These are phyloP conservation scores for Alliaria petiolata DNA, from an alignment of 345 rosid genomes.

Conservation along the genomic window DNA sequence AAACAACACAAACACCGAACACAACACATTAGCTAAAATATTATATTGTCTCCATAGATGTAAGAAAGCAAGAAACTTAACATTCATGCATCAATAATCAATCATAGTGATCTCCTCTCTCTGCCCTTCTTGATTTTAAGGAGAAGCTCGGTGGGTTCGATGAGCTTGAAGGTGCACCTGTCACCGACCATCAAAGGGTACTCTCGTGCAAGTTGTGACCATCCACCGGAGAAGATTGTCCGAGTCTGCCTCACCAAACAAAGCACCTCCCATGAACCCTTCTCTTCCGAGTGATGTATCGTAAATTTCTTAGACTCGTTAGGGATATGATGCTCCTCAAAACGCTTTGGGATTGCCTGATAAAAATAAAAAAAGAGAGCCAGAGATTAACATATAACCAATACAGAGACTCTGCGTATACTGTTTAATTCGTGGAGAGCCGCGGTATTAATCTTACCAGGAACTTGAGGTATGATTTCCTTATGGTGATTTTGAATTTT, in stretches of 20 bases:
- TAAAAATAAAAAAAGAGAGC: neutral
- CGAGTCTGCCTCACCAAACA: neutral
- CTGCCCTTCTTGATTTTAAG: neutral
- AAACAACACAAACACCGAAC: neutral
- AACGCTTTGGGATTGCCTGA: constrained; percentile 19
- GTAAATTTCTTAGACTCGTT: neutral
- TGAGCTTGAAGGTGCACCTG: neutral
- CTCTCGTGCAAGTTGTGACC: neutral
- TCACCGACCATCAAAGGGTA: neutral
- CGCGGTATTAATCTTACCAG: constrained; percentile 6
- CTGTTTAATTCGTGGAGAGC: neutral
- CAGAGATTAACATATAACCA: neutral
- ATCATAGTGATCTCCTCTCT: neutral
- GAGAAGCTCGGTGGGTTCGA: neutral
- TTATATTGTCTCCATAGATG: neutral
- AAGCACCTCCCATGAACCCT: constrained; percentile 11
- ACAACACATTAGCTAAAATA: neutral
- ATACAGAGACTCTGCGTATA: neutral
- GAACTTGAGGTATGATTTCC: neutral
- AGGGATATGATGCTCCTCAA: neutral
- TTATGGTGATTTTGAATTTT: constrained; percentile 11
- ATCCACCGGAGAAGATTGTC: neutral
- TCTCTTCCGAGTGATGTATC: neutral
- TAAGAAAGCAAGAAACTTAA: neutral
- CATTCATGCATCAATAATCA: neutral